Evolutionary conservation across 208 protist genomes (phyloP).

Genomic region (Porcisia hertigi): DNA sequence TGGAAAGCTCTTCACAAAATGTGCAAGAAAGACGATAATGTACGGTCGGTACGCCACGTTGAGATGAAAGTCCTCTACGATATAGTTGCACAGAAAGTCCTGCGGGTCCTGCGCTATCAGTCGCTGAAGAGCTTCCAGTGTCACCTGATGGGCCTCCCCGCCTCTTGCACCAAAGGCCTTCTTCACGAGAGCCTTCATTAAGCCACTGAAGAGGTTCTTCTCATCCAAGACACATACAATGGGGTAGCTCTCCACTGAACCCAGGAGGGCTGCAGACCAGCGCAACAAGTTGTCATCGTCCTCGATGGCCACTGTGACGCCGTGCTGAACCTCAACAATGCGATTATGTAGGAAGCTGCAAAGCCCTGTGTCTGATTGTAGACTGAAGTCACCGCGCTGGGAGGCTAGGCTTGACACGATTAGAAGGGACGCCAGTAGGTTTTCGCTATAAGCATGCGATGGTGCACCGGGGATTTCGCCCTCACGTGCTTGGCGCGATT

Average conservation of each 20-base stretch:
- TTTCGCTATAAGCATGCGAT: neutral
- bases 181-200: conserved; percentile 15
- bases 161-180: conserved; percentile 17
- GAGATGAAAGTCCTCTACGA: conserved; percentile 25
- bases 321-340: conserved; percentile 7
- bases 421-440: conserved; percentile 14
- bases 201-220: neutral
- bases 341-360: neutral
- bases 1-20: conserved; percentile 36
- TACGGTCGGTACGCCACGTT: conserved; percentile 23
- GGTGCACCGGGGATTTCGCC: neutral
- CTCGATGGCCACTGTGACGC: conserved; percentile 5
- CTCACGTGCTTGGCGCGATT: neutral
- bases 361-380: conserved; percentile 7
- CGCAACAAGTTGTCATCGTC: conserved; percentile 3
- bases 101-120: conserved; percentile 31
- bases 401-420: conserved; percentile 7
- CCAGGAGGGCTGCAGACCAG: conserved; percentile 9
- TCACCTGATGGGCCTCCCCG: conserved; percentile 14
- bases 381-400: conserved; percentile 16
- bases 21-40: conserved; percentile 37
- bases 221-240: conserved; percentile 6
- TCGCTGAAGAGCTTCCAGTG: conserved; percentile 32
- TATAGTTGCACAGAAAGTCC: conserved; percentile 27
- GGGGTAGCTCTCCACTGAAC: conserved; percentile 17